Percentiles rank a stretch among this genome's conserved stretches.
Evolutionary conservation across 2,329 filamentous ascomycete genomes (phyloP).

Genomic region (Aciculosporium take): DNA sequence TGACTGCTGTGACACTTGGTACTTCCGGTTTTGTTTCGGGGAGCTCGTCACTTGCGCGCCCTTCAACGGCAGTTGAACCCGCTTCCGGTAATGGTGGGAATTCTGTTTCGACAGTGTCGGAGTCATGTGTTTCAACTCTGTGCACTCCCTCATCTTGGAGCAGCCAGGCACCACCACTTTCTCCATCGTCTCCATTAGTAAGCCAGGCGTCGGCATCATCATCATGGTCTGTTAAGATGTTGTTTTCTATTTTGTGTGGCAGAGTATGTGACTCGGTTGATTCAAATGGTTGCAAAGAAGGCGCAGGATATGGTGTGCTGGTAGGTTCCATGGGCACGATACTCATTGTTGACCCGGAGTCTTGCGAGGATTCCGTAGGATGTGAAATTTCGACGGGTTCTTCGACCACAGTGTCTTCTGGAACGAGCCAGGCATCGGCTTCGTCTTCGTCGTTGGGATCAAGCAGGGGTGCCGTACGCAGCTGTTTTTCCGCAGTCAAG

Average conservation of each 20-base stretch:
- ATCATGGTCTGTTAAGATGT: background rate
- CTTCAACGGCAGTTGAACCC: background rate
- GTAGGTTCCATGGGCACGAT: background rate
- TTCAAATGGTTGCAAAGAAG: background rate
- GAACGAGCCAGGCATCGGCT: conserved; percentile 12
- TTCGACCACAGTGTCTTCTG: conserved; percentile 7
- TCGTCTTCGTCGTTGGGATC: conserved; percentile 6
- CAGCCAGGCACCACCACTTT: conserved; percentile 14
- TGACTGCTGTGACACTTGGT: background rate
- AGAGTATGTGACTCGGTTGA: background rate
- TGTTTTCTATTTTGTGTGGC: background rate
- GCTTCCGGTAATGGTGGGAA: background rate
- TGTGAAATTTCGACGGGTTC: background rate
- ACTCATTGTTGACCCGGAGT: background rate
- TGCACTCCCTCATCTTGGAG: conserved; percentile 10
- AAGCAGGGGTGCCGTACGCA: background rate
- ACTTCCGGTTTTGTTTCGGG: background rate
- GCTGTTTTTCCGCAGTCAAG: background rate
- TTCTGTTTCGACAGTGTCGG: background rate
- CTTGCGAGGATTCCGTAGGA: background rate
- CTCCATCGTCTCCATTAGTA: conserved; percentile 8
- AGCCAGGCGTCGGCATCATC: conserved; percentile 2
- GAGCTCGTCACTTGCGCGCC: background rate
- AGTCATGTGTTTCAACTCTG: background rate
- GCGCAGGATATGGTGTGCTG: background rate